Evolutionary conservation across 192 early-diverging fungal genomes (phyloP).

Genomic region (Coemansia sp.): DNA sequence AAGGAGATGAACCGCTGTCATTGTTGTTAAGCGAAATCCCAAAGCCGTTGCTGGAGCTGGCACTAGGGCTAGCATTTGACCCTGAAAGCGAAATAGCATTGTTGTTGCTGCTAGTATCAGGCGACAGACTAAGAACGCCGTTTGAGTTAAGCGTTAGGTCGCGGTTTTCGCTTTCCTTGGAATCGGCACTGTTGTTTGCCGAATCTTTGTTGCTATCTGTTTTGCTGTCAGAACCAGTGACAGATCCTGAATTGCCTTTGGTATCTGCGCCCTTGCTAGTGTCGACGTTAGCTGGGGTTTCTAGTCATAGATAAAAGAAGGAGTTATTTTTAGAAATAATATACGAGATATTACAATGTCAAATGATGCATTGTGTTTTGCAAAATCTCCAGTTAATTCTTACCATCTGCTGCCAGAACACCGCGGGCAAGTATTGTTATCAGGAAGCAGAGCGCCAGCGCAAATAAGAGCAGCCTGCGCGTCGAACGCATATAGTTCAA

Average conservation of each 20-base stretch:
- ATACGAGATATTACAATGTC: no score
- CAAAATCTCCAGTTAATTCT: background rate
- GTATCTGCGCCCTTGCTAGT: no score
- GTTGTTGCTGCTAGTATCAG: background rate
- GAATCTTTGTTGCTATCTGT: background rate
- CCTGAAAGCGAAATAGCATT: conserved; percentile 6
- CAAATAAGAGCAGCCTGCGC: conserved; percentile 2
- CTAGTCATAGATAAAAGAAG: no score
- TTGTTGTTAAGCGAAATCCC: conserved; percentile 30
- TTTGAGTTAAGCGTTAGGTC: conserved; percentile 24
- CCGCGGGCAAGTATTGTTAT: background rate
- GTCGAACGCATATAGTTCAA: background rate
- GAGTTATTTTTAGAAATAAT: no score
- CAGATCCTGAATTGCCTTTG: no score
- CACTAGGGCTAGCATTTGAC: conserved; percentile 3
- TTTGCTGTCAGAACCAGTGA: no score
- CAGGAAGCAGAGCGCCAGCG: conserved; percentile 1
- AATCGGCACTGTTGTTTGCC: background rate
- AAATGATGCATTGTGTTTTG: background rate
- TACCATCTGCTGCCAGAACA: conserved; percentile 3
- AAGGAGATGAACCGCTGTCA: conserved; percentile 13
- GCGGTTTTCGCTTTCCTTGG: conserved; percentile 16
- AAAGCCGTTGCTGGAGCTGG: conserved; percentile 17
- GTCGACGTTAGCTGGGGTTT: no score
- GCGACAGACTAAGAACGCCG: background rate